Evolutionary conservation across 345 rosid species (phyloP).

Genomic region (Gossypium sturtianum): DNA sequence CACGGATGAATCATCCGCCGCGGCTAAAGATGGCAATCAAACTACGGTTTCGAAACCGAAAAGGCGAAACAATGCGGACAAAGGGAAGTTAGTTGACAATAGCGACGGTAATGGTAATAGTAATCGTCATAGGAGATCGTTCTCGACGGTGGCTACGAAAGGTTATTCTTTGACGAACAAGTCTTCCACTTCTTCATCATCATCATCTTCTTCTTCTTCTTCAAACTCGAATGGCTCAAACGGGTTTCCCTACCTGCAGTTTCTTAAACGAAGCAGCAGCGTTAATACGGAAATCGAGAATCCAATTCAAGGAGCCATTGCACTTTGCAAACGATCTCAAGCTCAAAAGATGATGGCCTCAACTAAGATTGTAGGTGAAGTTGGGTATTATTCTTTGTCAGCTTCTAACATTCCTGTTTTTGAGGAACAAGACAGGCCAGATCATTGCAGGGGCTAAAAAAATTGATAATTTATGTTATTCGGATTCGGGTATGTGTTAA

Average conservation of each 20-base stretch:
- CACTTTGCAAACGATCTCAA: constrained; percentile 75
- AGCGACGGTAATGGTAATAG: constrained; percentile 21
- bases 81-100: constrained; percentile 8
- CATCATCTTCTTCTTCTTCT: constrained; percentile 38
- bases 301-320: constrained; percentile 86
- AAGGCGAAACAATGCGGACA: constrained; percentile 38
- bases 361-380: constrained; percentile 39
- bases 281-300: constrained; percentile 56
- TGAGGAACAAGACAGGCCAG: constrained; percentile 53
- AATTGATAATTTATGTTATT: background rate
- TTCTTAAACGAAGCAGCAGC: constrained; percentile 62
- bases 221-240: constrained; percentile 31
- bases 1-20: constrained; percentile 54
- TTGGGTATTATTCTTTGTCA: constrained; percentile 50
- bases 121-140: constrained; percentile 64
- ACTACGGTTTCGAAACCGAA: constrained; percentile 32
- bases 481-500: background rate
- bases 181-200: constrained; percentile 28
- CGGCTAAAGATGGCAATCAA: constrained; percentile 46
- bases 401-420: constrained; percentile 35
- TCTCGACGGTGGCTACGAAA: constrained; percentile 62
- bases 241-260: constrained; percentile 33
- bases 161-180: constrained; percentile 43
- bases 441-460: constrained; percentile 49
- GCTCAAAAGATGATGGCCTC: constrained; percentile 40